These are phyloP conservation scores for Pulveroboletus sp. DNA, from an alignment of 768 basidiomycete genomes.

Conservation along the genomic window DNA sequence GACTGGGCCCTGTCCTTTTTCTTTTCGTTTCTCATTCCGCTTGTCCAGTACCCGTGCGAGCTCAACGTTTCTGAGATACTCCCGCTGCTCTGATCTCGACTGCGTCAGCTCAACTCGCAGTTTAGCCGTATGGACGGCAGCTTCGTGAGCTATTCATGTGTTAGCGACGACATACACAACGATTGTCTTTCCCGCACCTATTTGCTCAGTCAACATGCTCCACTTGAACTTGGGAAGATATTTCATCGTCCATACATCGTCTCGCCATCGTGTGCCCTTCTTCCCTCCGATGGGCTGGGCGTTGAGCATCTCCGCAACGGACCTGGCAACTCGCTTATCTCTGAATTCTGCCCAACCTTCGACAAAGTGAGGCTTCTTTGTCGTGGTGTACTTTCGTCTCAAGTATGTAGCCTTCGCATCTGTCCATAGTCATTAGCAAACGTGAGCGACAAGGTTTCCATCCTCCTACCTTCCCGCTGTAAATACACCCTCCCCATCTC, in stretches of 20 bases:
- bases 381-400: slow-evolving; percentile 73
- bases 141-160: slow-evolving; percentile 72
- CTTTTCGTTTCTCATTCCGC: slow-evolving; percentile 62
- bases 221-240: slow-evolving; percentile 97
- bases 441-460: neutral
- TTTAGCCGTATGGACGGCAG: slow-evolving; percentile 81
- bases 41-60: slow-evolving; percentile 83
- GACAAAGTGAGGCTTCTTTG: slow-evolving; percentile 82
- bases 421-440: slow-evolving; percentile 27
- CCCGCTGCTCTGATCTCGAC: slow-evolving; percentile 82
- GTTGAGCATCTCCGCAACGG: slow-evolving; percentile 92
- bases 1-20: slow-evolving; percentile 50
- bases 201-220: slow-evolving; percentile 98
- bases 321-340: slow-evolving; percentile 86
- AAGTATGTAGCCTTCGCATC: slow-evolving; percentile 87
- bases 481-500: slow-evolving; percentile 91
- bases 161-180: slow-evolving; percentile 8
- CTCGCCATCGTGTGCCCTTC: slow-evolving; percentile 85
- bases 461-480: slow-evolving; percentile 76
- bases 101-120: slow-evolving; percentile 90
- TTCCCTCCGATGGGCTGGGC: slow-evolving; percentile 94
- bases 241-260: slow-evolving; percentile 99
- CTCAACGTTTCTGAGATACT: slow-evolving; percentile 93
- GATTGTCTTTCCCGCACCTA: slow-evolving; percentile 64
- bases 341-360: slow-evolving; percentile 99